phyloP scores from a whole-genome alignment of 129 eudicot species.

The Logfia minima region DNA sequence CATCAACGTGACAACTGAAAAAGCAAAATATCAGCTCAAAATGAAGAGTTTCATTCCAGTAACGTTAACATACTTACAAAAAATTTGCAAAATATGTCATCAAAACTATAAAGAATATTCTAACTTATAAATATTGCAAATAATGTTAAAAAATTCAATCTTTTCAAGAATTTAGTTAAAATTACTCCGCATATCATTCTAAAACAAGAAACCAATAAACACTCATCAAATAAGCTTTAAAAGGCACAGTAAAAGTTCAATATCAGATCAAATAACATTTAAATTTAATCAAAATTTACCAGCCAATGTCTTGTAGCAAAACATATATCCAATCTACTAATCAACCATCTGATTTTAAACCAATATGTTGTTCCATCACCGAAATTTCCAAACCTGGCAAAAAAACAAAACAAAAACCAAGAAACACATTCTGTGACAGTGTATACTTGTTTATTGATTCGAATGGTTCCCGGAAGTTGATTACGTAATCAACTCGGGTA shows the following conservation, averaged over 20 bases:
- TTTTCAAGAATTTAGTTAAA: not conserved
- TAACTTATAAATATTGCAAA: too few species aligned
- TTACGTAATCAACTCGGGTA: slow-evolving; percentile 64
- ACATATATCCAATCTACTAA: slow-evolving; percentile 76
- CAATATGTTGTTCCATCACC: slow-evolving; percentile 69
- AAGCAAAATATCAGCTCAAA: too few species aligned
- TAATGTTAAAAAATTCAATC: too few species aligned
- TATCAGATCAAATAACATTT: slow-evolving; percentile 9
- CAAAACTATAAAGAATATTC: too few species aligned
- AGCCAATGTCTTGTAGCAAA: slow-evolving; percentile 91
- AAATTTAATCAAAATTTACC: slow-evolving; percentile 24
- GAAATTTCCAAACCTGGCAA: slow-evolving; percentile 52
- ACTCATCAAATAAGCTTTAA: not conserved
- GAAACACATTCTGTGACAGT: slow-evolving; percentile 71
- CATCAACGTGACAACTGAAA: too few species aligned
- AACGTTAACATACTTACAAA: too few species aligned
- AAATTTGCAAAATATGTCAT: too few species aligned
- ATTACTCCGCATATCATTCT: not conserved
- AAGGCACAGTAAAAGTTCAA: slow-evolving; percentile 6
- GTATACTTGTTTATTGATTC: slow-evolving; percentile 71
- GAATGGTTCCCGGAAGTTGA: slow-evolving; percentile 55
- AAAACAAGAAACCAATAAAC: not conserved
- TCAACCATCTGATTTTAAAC: slow-evolving; percentile 88
- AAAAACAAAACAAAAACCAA: slow-evolving; percentile 63
- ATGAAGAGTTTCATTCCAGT: too few species aligned